Evolutionary conservation across 1,139 yeast species (phyloP).

Genomic region (Taphrina betulina): DNA sequence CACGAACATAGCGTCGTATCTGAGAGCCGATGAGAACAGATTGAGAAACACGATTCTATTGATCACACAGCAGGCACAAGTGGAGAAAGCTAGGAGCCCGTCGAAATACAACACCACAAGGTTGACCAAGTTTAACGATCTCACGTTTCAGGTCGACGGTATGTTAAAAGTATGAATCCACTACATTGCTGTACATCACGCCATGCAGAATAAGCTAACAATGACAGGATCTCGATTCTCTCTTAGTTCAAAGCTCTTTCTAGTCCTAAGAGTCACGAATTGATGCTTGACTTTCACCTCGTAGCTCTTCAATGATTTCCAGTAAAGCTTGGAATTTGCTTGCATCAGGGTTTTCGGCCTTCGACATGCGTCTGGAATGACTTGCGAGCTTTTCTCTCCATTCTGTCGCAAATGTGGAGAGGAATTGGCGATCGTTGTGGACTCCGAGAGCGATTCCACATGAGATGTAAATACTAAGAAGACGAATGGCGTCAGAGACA

Average conservation of each 20-base stretch:
- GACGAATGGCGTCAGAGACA: constrained; percentile 7
- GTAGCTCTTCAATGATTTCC: neutral
- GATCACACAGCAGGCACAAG: neutral
- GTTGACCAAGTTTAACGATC: too few relatives aligned
- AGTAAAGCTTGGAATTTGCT: constrained; percentile 2
- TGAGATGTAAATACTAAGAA: constrained; percentile 1
- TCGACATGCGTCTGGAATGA: constrained; percentile 7
- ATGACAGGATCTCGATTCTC: too few relatives aligned
- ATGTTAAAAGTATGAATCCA: constrained; percentile 10
- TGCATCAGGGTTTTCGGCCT: neutral
- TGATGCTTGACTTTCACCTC: too few relatives aligned
- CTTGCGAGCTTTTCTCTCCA: constrained; percentile 1
- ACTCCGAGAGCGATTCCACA: constrained; percentile 7
- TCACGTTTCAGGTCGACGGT: too few relatives aligned
- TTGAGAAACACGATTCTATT: neutral
- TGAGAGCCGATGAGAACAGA: neutral
- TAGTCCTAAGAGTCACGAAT: too few relatives aligned
- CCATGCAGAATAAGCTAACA: too few relatives aligned
- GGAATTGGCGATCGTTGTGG: neutral
- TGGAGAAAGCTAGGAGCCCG: neutral
- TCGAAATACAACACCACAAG: too few relatives aligned
- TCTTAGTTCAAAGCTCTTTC: too few relatives aligned
- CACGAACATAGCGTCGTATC: neutral
- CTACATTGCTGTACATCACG: too few relatives aligned
- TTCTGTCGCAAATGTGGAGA: neutral